Evolutionary conservation across 257 asterid species (phyloP).

Genomic region (Plantago elongata): DNA sequence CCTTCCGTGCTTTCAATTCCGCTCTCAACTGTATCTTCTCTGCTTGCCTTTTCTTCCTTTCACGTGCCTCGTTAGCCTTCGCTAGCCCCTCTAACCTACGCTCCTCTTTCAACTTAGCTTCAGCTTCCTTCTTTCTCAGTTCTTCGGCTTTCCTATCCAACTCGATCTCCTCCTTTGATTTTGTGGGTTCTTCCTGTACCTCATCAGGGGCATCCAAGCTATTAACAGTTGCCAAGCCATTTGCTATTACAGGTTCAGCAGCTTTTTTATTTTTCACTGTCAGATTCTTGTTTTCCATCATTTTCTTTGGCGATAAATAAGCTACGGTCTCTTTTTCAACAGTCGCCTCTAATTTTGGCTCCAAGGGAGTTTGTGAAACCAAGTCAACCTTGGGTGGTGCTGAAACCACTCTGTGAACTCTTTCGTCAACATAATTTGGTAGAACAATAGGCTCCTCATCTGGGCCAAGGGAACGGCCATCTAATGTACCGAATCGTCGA

Average conservation of each 20-base stretch:
- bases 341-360: slow-evolving; percentile 32
- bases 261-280: slow-evolving; percentile 20
- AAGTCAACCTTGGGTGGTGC: slow-evolving; percentile 25
- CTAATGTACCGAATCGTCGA: slow-evolving; percentile 82
- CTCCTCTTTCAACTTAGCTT: slow-evolving; percentile 68
- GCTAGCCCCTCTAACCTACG: slow-evolving; percentile 63
- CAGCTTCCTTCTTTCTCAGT: slow-evolving; percentile 41
- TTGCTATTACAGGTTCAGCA: slow-evolving; percentile 23
- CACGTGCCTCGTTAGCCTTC: slow-evolving; percentile 86
- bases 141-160: slow-evolving; percentile 56
- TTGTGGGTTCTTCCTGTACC: slow-evolving; percentile 34
- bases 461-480: slow-evolving; percentile 86
- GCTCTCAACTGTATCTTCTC: slow-evolving; percentile 77
- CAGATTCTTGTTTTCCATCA: slow-evolving; percentile 30
- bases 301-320: slow-evolving; percentile 19
- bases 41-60: slow-evolving; percentile 76
- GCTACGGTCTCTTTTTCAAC: slow-evolving; percentile 20
- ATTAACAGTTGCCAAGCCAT: slow-evolving; percentile 29
- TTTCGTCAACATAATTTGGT: slow-evolving; percentile 42
- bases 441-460: slow-evolving; percentile 59
- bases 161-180: slow-evolving; percentile 55
- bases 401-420: slow-evolving; percentile 33
- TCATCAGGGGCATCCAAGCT: slow-evolving; percentile 23
- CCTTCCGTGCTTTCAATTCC: slow-evolving; percentile 70
- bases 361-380: slow-evolving; percentile 30